Percentiles rank a stretch among this genome's conserved stretches.
phyloP scores from a whole-genome alignment of 2,329 filamentous ascomycete species.

The Daldinia sp. region DNA sequence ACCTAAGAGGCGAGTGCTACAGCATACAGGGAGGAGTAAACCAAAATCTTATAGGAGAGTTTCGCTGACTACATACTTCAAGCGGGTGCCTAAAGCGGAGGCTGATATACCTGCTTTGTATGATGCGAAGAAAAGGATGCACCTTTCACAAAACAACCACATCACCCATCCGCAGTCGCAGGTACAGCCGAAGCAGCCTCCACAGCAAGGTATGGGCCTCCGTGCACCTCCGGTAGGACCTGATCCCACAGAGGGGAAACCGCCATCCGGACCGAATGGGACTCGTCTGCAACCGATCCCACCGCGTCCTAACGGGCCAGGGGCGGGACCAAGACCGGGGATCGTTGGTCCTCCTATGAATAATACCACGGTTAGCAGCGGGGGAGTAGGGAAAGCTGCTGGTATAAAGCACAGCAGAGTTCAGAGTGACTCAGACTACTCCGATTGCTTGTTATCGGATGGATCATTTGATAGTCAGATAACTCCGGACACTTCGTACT shows the following conservation, averaged over 20 bases:
- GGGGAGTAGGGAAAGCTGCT: background rate
- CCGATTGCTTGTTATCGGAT: slow-evolving; percentile 23
- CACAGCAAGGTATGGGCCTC: background rate
- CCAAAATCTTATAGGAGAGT: slow-evolving; percentile 50
- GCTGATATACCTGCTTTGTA: slow-evolving; percentile 43
- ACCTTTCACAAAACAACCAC: slow-evolving; percentile 5
- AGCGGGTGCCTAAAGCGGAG: slow-evolving; percentile 48
- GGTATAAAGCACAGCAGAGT: slow-evolving; percentile 3
- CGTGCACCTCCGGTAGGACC: background rate
- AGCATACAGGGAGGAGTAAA: slow-evolving; percentile 40
- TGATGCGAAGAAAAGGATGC: slow-evolving; percentile 24
- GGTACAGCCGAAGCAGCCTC: background rate
- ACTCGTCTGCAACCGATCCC: background rate
- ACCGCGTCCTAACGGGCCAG: background rate
- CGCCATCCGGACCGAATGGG: background rate
- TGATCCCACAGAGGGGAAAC: background rate
- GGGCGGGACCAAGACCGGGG: background rate
- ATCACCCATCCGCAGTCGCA: background rate
- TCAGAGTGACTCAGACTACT: slow-evolving; percentile 29
- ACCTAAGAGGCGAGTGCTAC: slow-evolving; percentile 37
- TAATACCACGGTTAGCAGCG: background rate
- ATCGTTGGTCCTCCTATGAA: background rate
- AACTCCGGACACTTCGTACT: slow-evolving; percentile 26
- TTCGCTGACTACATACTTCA: slow-evolving; percentile 58
- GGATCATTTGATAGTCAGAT: slow-evolving; percentile 19